Evolutionary conservation across 805 yeast genomes (phyloP), one percentile per base, ranked within the genome.

Genomic region (Babjeviella inositovora): DNA sequence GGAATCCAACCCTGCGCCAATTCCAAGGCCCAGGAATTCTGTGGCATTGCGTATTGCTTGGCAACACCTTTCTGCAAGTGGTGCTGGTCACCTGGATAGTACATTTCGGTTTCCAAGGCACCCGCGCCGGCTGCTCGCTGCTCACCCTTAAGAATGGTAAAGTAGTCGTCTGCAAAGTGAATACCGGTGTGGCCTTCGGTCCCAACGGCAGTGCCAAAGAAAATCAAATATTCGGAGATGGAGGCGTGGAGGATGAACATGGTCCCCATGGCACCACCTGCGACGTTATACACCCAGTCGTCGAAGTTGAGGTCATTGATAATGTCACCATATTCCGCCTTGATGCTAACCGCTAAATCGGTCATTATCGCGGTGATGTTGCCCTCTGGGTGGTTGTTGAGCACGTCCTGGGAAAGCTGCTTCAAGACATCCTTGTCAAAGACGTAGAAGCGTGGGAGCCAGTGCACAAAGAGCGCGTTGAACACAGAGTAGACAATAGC

Each of bases 1-100:
- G 98, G 97, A 34, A 90, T 81, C 93, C 94, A 90, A 29, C 98
- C 98, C 55, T 87, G 97, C 6, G 98, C 98, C 39, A 87, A 62
- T 47, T 90, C 98, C 33, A 90, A 55, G 7, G 98, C 95, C 50
- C 72, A 90, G 0, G 79, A 60, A 17, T 76, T 93, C 15, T 65
- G 47, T 2, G 80, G 75, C 93, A 90, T 81, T 14, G 70, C 35
- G 47, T 90, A 90, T 51, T 90, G 98, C 51, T 80, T 82, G 35
- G 68, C 65, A 20, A 45, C 32, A 17, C 95, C 95, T 43, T 67
- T 75, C 19, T 39, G 45, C 44, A 87, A 59, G 43, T 75, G 87
- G 46, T 90, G 92, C 32, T 69, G 70, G 39, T 77, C 81, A 23
- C 98, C 98, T 2, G 98, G 93, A 11, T 43, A 41, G 50, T 80